Evolutionary conservation across 176 grass and related monocot species (phyloP).

Genomic region (Dactylis glomerata): DNA sequence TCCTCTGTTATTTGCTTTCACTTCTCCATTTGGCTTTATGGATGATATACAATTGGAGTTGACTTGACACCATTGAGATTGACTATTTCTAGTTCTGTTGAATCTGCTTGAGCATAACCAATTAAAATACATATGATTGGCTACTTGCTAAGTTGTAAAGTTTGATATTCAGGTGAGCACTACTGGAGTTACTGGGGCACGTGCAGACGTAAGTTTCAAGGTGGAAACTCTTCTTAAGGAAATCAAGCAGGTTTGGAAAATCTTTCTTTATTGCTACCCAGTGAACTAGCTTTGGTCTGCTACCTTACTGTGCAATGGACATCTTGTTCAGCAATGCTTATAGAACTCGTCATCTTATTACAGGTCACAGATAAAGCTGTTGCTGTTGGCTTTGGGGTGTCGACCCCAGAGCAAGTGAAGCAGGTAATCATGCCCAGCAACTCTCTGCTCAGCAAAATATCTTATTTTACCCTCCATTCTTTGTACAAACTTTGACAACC

Average conservation of each 20-base stretch:
- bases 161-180: conserved; percentile 70
- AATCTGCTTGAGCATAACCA: not conserved
- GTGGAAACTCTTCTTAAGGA: conserved; percentile 89
- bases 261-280: not conserved
- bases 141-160: conserved; percentile 16
- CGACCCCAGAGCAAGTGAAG: conserved; percentile 82
- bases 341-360: conserved; percentile 17
- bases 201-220: conserved; percentile 59
- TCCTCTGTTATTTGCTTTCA: not conserved
- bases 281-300: not conserved
- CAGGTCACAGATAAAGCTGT: conserved; percentile 91
- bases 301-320: not conserved
- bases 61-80: not conserved
- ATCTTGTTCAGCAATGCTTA: not conserved
- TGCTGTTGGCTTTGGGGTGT: conserved; percentile 96
- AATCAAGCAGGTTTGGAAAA: conserved; percentile 72
- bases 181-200: conserved; percentile 88
- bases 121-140: not conserved
- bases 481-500: not conserved
- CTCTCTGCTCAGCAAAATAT: conserved; percentile 12
- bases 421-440: conserved; percentile 50
- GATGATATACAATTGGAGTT: not conserved
- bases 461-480: not conserved
- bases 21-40: not conserved
- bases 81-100: not conserved